Base-by-base conservation (phyloP, 768 basidiomycete species). In the Calocybe cyanea region DNA sequence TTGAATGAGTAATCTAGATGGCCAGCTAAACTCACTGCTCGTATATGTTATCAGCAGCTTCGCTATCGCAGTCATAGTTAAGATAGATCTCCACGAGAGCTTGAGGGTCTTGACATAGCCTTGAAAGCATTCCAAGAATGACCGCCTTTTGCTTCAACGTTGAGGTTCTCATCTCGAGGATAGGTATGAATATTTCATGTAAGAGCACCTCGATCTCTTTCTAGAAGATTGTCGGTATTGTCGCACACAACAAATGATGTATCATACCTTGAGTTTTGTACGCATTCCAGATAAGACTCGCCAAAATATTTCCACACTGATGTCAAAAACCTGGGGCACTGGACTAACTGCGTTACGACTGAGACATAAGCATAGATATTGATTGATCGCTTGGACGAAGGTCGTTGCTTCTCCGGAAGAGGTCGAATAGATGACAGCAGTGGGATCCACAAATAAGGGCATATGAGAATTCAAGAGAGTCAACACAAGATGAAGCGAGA, bases 181-280 rank as follows among this genome's bases (percentile, higher is more conserved):
- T 95, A 1, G 96, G 96, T 45, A 98, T 83, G 71, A 98, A 99
- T 51, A 99, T 98, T 64, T 99, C 96, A 56, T 96, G 94, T 38
- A 99, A 66, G n/a, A 99, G 74, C 30, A 99, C 93, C 64, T 97
- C 95, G 46, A 98, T 97, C 65, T 99, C 96, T 87, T 97, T 96
- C 95, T 97, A 61, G 36, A 56, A 13, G 38, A 38, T 48, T 31
- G 44, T 60, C 31, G 44, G 35, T 18, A 31, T 24, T 55, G 44
- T 41, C 23, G 34, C 14, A 32, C 31, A 33, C 48, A 37, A 7
- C 24, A 20, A n/a, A 38, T 3, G 2, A n/a, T 7, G 24, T n/a
- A 28, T 56, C 68, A 32, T 54, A 91, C 93, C 84, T 99, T 99
- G 55, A 99, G 78, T 69, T 91, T 95, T 14, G 90, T 91, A 21